Evolutionary conservation across 192 early-diverging fungal genomes (phyloP).

Genomic region (Backusella parvicylindrica): DNA sequence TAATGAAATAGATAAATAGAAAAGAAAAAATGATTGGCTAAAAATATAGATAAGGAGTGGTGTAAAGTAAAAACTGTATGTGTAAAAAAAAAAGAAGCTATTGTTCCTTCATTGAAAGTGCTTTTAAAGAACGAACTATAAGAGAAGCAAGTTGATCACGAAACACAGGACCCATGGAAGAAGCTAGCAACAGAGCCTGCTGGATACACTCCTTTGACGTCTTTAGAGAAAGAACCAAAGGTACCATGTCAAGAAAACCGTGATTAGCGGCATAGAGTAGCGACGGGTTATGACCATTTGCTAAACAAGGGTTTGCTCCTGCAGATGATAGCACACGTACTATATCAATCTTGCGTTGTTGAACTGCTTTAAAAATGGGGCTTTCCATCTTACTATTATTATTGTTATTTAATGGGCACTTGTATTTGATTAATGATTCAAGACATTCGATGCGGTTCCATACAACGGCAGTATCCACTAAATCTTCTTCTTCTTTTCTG

Average conservation of each 20-base stretch:
- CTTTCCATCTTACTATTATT: neutral
- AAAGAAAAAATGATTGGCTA: neutral
- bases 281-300: conserved; percentile 5
- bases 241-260: conserved; percentile 23
- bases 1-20: neutral
- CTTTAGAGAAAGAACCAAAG: conserved; percentile 10
- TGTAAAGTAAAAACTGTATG: neutral
- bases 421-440: conserved; percentile 1
- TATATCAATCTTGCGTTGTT: conserved; percentile 32
- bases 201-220: conserved; percentile 21
- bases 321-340: conserved; percentile 11
- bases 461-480: conserved; percentile 12
- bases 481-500: neutral
- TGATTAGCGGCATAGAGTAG: conserved; percentile 29
- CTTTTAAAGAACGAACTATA: neutral
- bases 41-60: neutral
- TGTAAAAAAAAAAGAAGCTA: neutral
- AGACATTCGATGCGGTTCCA: conserved; percentile 33
- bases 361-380: conserved; percentile 23
- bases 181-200: conserved; percentile 18
- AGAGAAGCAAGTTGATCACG: conserved; percentile 6
- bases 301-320: conserved; percentile 18
- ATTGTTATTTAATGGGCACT: neutral
- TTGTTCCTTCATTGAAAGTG: neutral
- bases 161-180: neutral